Evolutionary conservation across 1,284 basidiomycete species (phyloP).

Genomic region (Microbotryum violaceum): DNA sequence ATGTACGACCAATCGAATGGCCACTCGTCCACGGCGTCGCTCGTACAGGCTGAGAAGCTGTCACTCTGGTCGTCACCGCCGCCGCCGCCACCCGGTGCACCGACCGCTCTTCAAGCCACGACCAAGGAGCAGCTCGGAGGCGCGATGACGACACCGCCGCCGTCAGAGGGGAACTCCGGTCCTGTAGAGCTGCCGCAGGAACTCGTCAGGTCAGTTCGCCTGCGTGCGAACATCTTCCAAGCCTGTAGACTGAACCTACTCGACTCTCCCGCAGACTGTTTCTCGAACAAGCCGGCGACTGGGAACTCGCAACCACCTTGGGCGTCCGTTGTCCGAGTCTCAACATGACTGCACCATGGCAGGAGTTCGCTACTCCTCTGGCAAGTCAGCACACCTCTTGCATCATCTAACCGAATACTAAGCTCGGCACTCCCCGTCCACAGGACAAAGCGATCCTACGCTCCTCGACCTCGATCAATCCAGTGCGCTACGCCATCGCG

Average conservation of each 20-base stretch:
- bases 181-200: constrained; percentile 15
- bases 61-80: too few species aligned
- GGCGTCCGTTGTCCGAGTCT: constrained; percentile 58
- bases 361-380: constrained; percentile 51
- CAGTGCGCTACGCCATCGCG: constrained; percentile 36
- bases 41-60: too few species aligned
- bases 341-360: constrained; percentile 58
- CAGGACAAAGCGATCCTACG: constrained; percentile 26
- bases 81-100: too few species aligned
- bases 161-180: neutral
- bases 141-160: neutral
- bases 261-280: neutral
- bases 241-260: neutral
- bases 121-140: too few species aligned
- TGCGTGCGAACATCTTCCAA: too few species aligned
- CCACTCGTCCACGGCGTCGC: too few species aligned
- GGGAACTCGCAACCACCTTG: constrained; percentile 68
- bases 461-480: constrained; percentile 6
- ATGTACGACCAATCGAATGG: too few species aligned
- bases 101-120: too few species aligned
- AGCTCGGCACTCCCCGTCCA: constrained; percentile 47
- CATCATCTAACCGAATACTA: constrained; percentile 30
- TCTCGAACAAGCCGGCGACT: constrained; percentile 55
- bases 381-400: constrained; percentile 54
- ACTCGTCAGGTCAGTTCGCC: constrained; percentile 6